Conservation (phyloP, 306 rosid genomes). For the Arachis hypogaea region DNA sequence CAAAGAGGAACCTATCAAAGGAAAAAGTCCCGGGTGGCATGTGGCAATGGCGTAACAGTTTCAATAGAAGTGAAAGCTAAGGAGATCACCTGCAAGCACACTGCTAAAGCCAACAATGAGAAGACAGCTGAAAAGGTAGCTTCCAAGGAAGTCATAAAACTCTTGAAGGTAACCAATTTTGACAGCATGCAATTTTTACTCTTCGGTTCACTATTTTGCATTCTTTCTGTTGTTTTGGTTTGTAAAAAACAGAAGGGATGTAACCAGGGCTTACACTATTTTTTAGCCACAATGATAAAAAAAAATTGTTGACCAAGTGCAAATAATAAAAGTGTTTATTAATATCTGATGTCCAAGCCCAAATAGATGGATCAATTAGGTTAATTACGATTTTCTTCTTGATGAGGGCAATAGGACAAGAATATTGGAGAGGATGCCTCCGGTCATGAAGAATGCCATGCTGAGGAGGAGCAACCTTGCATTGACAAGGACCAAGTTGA, state of each 20-base stretch:
- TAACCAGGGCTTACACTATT: too few relatives aligned
- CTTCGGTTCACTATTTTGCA: neutral
- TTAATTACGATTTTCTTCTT: too few relatives aligned
- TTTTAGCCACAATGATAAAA: too few relatives aligned
- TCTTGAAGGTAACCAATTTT: constrained; percentile 44
- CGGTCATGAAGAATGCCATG: too few relatives aligned
- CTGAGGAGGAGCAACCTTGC: too few relatives aligned
- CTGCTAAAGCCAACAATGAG: constrained; percentile 29
- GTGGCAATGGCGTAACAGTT: constrained; percentile 19
- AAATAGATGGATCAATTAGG: too few relatives aligned
- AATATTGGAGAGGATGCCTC: too few relatives aligned
- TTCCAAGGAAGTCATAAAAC: constrained; percentile 49
- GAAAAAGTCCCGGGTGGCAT: neutral
- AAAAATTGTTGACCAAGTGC: too few relatives aligned
- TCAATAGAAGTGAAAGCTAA: constrained; percentile 57
- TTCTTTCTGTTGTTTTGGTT: constrained; percentile 24
- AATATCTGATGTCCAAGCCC: too few relatives aligned
- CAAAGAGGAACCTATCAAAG: constrained; percentile 32
- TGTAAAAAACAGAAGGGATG: neutral
- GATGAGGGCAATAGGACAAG: too few relatives aligned
- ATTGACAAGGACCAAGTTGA: too few relatives aligned
- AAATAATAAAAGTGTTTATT: too few relatives aligned
- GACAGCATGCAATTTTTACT: neutral
- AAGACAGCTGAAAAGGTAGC: constrained; percentile 47
- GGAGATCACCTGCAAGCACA: constrained; percentile 30